phyloP scores from a whole-genome alignment of 768 basidiomycete genomes.

The Floccularia luteovirens region DNA sequence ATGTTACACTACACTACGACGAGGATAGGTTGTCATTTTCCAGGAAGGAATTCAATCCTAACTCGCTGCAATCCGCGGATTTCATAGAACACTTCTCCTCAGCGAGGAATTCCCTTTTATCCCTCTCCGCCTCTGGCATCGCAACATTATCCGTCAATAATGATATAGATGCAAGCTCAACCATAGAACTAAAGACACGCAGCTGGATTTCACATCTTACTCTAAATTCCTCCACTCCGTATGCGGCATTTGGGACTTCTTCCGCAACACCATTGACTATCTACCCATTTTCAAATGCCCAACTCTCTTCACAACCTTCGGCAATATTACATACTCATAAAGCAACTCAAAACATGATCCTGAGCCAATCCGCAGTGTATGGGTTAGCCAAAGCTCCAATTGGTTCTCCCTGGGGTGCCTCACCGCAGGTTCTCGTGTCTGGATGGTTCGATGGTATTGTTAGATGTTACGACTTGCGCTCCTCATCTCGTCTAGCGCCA shows the following conservation, averaged over 20 bases:
- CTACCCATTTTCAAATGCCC: constrained; percentile 40
- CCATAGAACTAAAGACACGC: constrained; percentile 38
- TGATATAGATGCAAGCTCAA: constrained; percentile 11
- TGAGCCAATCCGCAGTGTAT: constrained; percentile 56
- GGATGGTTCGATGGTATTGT: constrained; percentile 82
- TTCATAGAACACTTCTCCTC: constrained; percentile 50
- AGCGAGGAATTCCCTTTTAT: constrained; percentile 36
- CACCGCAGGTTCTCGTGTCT: constrained; percentile 64
- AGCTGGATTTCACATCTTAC: constrained; percentile 62
- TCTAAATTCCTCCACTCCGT: constrained; percentile 41
- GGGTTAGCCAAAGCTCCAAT: constrained; percentile 55
- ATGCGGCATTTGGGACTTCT: constrained; percentile 62
- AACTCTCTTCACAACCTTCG: constrained; percentile 38
- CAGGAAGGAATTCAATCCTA: too few species aligned
- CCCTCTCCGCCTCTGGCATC: constrained; percentile 49
- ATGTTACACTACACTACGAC: constrained; percentile 20
- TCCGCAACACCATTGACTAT: constrained; percentile 52
- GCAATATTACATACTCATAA: constrained; percentile 36
- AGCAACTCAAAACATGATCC: constrained; percentile 8
- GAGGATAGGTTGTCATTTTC: constrained; percentile 12
- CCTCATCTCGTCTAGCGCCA: constrained; percentile 21
- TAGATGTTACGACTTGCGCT: constrained; percentile 69
- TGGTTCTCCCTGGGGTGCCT: constrained; percentile 60
- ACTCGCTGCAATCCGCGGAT: constrained; percentile 32
- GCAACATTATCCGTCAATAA: constrained; percentile 31